These are phyloP conservation scores for Penstemon davidsonii DNA, from an alignment of 257 asterid genomes.

Conservation along the genomic window DNA sequence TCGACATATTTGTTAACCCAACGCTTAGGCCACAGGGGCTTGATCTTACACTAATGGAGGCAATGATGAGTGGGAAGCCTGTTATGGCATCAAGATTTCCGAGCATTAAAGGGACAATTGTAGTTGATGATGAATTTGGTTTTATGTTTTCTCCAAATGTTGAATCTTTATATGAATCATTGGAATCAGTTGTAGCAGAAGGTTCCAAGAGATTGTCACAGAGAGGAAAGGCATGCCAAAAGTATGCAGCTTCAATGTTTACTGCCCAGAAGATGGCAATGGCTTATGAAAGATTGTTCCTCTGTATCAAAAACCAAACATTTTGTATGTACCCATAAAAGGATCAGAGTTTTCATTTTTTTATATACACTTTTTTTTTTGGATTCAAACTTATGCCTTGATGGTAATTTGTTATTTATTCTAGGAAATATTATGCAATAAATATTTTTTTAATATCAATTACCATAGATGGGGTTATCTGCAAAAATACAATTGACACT, in stretches of 20 bases:
- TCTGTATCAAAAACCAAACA: constrained; percentile 71
- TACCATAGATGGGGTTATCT: background rate
- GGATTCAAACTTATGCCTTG: background rate
- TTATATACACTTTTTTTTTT: background rate
- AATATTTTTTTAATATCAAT: background rate
- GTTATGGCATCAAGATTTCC: constrained; percentile 94
- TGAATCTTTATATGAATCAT: constrained; percentile 61
- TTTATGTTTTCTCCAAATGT: constrained; percentile 82
- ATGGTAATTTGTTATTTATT: constrained; percentile 6
- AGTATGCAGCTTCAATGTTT: constrained; percentile 77
- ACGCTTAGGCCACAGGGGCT: constrained; percentile 97
- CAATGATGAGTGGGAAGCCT: constrained; percentile 92
- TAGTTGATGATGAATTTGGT: constrained; percentile 77
- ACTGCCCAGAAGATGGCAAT: constrained; percentile 85
- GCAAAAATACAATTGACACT: too few relatives aligned
- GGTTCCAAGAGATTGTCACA: constrained; percentile 58
- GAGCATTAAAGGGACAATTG: constrained; percentile 79
- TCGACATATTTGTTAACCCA: constrained; percentile 82
- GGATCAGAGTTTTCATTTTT: background rate
- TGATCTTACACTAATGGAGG: constrained; percentile 88
- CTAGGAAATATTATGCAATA: constrained; percentile 8
- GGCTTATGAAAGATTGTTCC: constrained; percentile 88
- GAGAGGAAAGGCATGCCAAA: constrained; percentile 77
- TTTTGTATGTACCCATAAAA: constrained; percentile 61
- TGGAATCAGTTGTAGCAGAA: constrained; percentile 63